Percentiles rank a stretch among this genome's conserved stretches.
phyloP scores from a whole-genome alignment of 345 rosid genomes.

The Brassica cretica region DNA sequence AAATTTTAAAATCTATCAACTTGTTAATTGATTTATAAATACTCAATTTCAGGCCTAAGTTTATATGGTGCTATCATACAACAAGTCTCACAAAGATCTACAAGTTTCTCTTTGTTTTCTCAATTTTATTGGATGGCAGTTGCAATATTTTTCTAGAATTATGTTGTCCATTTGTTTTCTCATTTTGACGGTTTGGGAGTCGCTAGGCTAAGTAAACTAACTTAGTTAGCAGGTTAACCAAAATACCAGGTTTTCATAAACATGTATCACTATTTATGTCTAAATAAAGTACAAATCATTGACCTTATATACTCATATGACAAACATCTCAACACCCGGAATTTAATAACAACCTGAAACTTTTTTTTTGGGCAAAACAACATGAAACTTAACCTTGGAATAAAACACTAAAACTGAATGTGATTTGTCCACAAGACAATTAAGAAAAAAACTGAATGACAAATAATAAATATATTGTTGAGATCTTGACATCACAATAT shows the following conservation, averaged over 20 bases:
- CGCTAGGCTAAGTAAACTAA: background rate
- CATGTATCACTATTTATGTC: background rate
- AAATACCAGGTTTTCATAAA: background rate
- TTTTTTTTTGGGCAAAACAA: background rate
- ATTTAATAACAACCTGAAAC: background rate
- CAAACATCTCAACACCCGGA: background rate
- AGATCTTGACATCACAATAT: slow-evolving; percentile 16
- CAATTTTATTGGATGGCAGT: too few relatives aligned
- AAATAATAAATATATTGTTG: slow-evolving; percentile 14
- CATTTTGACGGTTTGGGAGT: background rate
- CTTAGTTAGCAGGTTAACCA: background rate
- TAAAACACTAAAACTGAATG: background rate
- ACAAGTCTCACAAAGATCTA: too few relatives aligned
- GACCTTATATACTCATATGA: background rate
- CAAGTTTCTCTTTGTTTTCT: too few relatives aligned
- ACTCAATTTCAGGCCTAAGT: too few relatives aligned
- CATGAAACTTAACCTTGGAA: background rate
- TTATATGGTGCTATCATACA: too few relatives aligned
- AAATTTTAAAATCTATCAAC: too few relatives aligned
- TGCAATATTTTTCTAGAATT: background rate
- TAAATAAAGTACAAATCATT: background rate
- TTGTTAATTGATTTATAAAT: too few relatives aligned
- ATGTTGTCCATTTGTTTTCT: background rate
- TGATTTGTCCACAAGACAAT: background rate
- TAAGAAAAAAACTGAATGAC: background rate